phyloP scores from a whole-genome alignment of 805 yeast species.

The Yamadazyma phyllophila region DNA sequence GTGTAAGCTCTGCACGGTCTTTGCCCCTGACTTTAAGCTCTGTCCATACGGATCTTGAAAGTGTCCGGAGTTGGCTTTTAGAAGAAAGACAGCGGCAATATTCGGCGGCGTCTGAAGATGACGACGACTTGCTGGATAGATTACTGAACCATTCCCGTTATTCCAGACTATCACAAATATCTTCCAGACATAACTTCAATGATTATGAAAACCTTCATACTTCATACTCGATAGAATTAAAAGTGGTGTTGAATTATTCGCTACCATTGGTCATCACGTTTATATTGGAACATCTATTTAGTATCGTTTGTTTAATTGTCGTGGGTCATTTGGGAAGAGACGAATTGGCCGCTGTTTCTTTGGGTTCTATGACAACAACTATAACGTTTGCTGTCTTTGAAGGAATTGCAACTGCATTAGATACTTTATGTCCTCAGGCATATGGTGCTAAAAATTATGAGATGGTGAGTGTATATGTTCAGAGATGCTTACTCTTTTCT shows the following conservation, averaged over 20 bases:
- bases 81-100: slow-evolving; percentile 41
- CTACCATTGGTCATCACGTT: slow-evolving; percentile 42
- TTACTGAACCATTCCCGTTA: slow-evolving; percentile 12
- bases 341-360: slow-evolving; percentile 46
- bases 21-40: slow-evolving; percentile 41
- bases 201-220: slow-evolving; percentile 35
- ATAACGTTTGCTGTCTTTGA: slow-evolving; percentile 45
- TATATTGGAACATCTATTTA: slow-evolving; percentile 42
- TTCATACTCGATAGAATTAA: slow-evolving; percentile 23
- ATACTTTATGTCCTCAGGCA: slow-evolving; percentile 46
- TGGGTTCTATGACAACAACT: slow-evolving; percentile 44
- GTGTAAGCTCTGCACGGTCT: slow-evolving; percentile 40
- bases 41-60: slow-evolving; percentile 35
- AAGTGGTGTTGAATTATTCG: slow-evolving; percentile 30
- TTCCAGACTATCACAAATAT: slow-evolving; percentile 2
- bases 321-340: slow-evolving; percentile 46
- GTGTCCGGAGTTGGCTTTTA: slow-evolving; percentile 32
- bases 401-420: slow-evolving; percentile 46
- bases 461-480: slow-evolving; percentile 36
- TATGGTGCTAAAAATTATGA: slow-evolving; percentile 43
- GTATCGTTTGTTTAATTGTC: slow-evolving; percentile 41
- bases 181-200: slow-evolving; percentile 1
- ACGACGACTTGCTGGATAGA: slow-evolving; percentile 13
- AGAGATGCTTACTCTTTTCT: slow-evolving; percentile 36
- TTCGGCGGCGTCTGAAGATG: slow-evolving; percentile 20